Base-by-base conservation (phyloP, 2,329 filamentous ascomycete genomes). In the Exophiala dermatitidis region DNA sequence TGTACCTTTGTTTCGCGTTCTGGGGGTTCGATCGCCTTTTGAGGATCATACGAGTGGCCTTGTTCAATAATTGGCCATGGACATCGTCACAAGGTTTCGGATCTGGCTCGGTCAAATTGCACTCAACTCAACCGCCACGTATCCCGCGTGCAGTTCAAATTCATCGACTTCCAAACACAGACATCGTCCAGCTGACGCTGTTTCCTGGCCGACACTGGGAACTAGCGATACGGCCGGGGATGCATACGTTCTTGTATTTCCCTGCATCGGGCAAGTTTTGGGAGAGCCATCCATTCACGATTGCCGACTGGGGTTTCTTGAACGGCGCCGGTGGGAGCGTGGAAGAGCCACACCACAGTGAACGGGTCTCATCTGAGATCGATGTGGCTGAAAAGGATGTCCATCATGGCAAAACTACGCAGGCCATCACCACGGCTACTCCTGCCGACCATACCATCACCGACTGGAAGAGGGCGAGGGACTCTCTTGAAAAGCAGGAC, bases 21-120 rank as follows among this genome's bases (percentile, higher is more conserved):
- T 78, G 74, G 74, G 63, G 62, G 4, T 74, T 73, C 48, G 77
- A 80, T 55, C 70, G 76, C 0, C 8, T 75, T 0, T 51, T 70
- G 1, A 67, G 77, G 2, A 50, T 76, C 51, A 65, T 5, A 68
- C 65, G 45, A 68, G 67, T 33, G 74, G 75, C 12, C 40, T 71
- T 10, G 59, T 67, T 0, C 63, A 61, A 71, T 72, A 0, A 62
- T 4, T 63, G 78, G 6, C 6, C 71, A 67, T 0, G 64, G 70
- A 2, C 36, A 19, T 19, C 19, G 19, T 19, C 19, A 19, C 19
- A 19, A 19, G 19, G 19, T 19, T 19, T 19, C 19, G 19, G 19
- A 19, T 19, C 19, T 19, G 19, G 19, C 2, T 19, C 19, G 19
- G 19, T 19, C 19, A 19, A 19, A 19, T 19, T 19, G 19, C 19